These are phyloP conservation scores for Backusella circina DNA, from an alignment of 192 early-diverging fungal species.

Conservation along the genomic window DNA sequence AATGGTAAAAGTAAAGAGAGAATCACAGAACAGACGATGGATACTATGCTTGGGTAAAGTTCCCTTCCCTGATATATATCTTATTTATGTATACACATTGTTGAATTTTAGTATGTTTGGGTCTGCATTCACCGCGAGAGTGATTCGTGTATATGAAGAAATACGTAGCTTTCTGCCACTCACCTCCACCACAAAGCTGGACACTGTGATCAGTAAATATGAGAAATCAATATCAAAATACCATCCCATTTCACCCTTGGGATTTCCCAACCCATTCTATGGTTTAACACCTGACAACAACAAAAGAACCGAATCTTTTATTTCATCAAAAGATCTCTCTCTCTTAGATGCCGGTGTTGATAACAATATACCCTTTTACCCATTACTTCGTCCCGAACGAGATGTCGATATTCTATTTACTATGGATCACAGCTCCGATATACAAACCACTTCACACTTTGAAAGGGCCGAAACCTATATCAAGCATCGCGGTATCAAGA, in stretches of 20 bases:
- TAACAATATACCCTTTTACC: slow-evolving; percentile 80
- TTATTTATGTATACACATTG: background rate
- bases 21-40: slow-evolving; percentile 64
- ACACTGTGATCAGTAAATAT: slow-evolving; percentile 41
- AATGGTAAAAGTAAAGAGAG: slow-evolving; percentile 57
- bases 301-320: slow-evolving; percentile 21
- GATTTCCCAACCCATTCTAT: slow-evolving; percentile 66
- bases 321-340: slow-evolving; percentile 39
- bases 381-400: slow-evolving; percentile 62
- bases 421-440: slow-evolving; percentile 71
- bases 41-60: slow-evolving; percentile 58
- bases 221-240: slow-evolving; percentile 48
- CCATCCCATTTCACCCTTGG: slow-evolving; percentile 64
- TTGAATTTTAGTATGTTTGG: slow-evolving; percentile 32
- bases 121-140: slow-evolving; percentile 50
- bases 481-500: slow-evolving; percentile 46
- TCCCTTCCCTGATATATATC: background rate
- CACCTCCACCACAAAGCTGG: slow-evolving; percentile 31
- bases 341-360: slow-evolving; percentile 78
- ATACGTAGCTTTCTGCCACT: slow-evolving; percentile 38
- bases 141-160: slow-evolving; percentile 47
- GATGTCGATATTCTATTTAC: slow-evolving; percentile 68
- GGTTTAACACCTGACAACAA: slow-evolving; percentile 21
- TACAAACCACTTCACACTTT: slow-evolving; percentile 66
- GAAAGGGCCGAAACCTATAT: slow-evolving; percentile 61